phyloP scores from a whole-genome alignment of 768 basidiomycete species.

The Mycena floridula region DNA sequence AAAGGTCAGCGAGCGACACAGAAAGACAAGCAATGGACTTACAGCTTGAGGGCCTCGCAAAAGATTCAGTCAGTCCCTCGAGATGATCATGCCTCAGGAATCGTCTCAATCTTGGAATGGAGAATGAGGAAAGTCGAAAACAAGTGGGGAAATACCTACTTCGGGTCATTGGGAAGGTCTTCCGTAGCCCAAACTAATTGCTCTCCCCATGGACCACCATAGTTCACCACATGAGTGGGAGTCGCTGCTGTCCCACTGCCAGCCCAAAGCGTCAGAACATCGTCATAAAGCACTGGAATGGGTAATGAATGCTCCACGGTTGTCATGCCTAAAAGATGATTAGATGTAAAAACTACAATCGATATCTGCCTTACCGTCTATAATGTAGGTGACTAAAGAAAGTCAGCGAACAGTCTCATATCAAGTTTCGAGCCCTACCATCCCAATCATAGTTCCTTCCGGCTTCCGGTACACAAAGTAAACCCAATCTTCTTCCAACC shows the following conservation, averaged over 20 bases:
- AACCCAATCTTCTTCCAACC: conserved; percentile 52
- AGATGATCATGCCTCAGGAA: conserved; percentile 62
- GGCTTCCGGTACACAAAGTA: conserved; percentile 73
- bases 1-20: background rate
- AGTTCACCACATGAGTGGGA: conserved; percentile 75
- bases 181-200: conserved; percentile 61
- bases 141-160: conserved; percentile 31
- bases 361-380: conserved; percentile 45
- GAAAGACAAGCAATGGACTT: conserved; percentile 21
- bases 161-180: conserved; percentile 62
- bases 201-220: conserved; percentile 68
- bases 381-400: conserved; percentile 65
- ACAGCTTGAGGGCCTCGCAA: conserved; percentile 55
- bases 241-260: conserved; percentile 66
- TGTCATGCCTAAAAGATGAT: conserved; percentile 54
- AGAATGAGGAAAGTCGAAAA: conserved; percentile 1
- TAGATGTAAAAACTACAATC: background rate
- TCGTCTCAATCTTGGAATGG: conserved; percentile 42
- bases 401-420: too few species aligned
- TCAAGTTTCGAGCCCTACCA: too few species aligned
- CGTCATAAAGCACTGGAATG: conserved; percentile 58
- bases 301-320: conserved; percentile 70
- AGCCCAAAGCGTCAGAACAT: conserved; percentile 55
- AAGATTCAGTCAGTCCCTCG: conserved; percentile 54
- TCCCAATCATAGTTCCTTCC: conserved; percentile 82